Percentiles rank a stretch among this genome's conserved stretches.
These are phyloP conservation scores for Ascodesmis nigricans DNA, from an alignment of 495 filamentous ascomycete genomes.

Conservation along the genomic window DNA sequence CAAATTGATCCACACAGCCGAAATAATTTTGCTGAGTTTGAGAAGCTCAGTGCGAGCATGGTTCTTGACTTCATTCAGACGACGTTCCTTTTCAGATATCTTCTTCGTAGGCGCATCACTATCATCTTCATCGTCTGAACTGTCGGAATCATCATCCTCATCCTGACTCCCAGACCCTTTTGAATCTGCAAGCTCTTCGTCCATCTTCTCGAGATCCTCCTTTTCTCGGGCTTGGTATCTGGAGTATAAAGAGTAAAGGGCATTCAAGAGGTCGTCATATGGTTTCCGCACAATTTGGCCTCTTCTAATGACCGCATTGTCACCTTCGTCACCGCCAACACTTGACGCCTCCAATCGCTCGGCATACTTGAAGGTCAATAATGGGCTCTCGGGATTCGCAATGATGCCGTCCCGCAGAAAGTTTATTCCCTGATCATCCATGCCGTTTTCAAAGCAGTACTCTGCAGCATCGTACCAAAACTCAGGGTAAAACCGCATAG, in stretches of 20 bases:
- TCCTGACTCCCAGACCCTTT: conserved; percentile 24
- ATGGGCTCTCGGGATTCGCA: conserved; percentile 81
- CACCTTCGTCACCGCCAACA: conserved; percentile 42
- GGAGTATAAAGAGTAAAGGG: conserved; percentile 57
- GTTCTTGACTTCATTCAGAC: conserved; percentile 49
- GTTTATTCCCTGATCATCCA: conserved; percentile 35
- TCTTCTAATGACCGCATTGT: conserved; percentile 43
- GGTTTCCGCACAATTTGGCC: conserved; percentile 56
- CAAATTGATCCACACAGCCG: conserved; percentile 80
- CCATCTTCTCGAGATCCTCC: conserved; percentile 45
- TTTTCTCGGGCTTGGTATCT: conserved; percentile 51
- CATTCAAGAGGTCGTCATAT: conserved; percentile 62
- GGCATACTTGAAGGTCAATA: conserved; percentile 70
- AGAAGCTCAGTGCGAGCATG: conserved; percentile 47
- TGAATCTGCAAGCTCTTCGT: conserved; percentile 39
- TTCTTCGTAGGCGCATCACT: conserved; percentile 33
- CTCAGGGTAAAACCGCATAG: conserved; percentile 76
- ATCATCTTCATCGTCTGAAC: conserved; percentile 44
- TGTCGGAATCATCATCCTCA: conserved; percentile 32
- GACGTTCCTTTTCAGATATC: conserved; percentile 31
- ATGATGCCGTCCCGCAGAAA: conserved; percentile 62
- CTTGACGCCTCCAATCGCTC: conserved; percentile 61
- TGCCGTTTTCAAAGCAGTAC: conserved; percentile 65
- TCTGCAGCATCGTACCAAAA: conserved; percentile 91
- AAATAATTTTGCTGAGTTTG: conserved; percentile 53